These are phyloP conservation scores for Gossypium longicalyx DNA, from an alignment of 345 rosid genomes.

Conservation along the genomic window DNA sequence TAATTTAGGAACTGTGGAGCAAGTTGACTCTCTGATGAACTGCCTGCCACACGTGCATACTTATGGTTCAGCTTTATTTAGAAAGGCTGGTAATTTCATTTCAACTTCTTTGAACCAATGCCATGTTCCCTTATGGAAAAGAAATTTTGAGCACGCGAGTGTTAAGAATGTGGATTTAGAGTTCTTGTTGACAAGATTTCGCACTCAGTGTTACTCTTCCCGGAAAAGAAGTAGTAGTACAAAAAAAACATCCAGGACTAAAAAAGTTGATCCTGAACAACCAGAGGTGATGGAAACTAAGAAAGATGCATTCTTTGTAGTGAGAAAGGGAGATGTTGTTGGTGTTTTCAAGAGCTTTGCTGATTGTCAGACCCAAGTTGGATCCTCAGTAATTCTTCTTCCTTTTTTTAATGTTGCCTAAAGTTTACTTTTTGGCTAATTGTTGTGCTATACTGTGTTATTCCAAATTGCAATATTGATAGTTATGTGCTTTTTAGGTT, in stretches of 20 bases:
- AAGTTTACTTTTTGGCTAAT: background rate
- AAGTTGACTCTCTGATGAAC: background rate
- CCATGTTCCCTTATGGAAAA: background rate
- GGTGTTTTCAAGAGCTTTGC: constrained; percentile 62
- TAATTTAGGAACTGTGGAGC: background rate
- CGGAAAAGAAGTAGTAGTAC: constrained; percentile 17
- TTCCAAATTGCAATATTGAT: background rate
- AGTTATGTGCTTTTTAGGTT: background rate
- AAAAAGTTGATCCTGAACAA: constrained; percentile 21
- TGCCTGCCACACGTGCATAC: constrained; percentile 6
- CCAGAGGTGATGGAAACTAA: constrained; percentile 34
- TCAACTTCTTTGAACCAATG: background rate
- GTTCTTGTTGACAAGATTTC: constrained; percentile 27
- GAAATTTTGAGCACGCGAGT: constrained; percentile 18
- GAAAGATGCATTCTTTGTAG: constrained; percentile 68
- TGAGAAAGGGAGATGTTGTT: constrained; percentile 79
- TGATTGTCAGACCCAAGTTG: constrained; percentile 82
- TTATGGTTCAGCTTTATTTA: constrained; percentile 6
- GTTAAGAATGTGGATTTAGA: constrained; percentile 25
- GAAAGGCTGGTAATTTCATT: constrained; percentile 4
- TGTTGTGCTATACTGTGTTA: constrained; percentile 1
- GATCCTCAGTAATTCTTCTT: constrained; percentile 56
- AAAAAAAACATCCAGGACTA: constrained; percentile 21
- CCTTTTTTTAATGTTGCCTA: background rate
- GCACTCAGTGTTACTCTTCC: constrained; percentile 48